phyloP scores from a whole-genome alignment of 495 filamentous ascomycete genomes.

The Friedmanniomyces simplex region DNA sequence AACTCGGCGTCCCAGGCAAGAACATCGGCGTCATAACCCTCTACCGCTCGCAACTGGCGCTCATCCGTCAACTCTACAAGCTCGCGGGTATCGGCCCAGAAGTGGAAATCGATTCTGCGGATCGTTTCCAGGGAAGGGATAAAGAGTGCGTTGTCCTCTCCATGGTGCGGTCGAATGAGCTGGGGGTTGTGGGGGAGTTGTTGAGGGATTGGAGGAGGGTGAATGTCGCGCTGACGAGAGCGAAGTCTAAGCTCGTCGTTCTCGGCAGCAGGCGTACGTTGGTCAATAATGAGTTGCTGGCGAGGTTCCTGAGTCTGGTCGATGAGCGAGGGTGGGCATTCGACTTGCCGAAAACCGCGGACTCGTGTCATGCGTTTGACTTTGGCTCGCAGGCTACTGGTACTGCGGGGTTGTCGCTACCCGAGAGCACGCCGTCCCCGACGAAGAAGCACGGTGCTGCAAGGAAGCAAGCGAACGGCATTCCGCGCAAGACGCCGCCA shows the following conservation, averaged over 20 bases:
- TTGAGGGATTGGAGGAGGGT: slow-evolving; percentile 86
- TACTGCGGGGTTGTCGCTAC: not conserved
- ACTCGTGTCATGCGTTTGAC: slow-evolving; percentile 10
- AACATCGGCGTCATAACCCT: slow-evolving; percentile 98
- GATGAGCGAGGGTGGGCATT: slow-evolving; percentile 64
- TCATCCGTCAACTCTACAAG: slow-evolving; percentile 36
- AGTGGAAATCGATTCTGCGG: slow-evolving; percentile 91
- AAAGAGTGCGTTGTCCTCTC: slow-evolving; percentile 82
- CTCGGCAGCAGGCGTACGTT: slow-evolving; percentile 72
- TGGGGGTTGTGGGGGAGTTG: slow-evolving; percentile 71
- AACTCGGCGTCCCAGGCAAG: slow-evolving; percentile 57
- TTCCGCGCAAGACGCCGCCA: not conserved
- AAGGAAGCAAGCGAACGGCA: not conserved
- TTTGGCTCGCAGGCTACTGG: slow-evolving; percentile 13
- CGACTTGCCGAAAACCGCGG: slow-evolving; percentile 50
- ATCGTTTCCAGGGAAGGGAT: slow-evolving; percentile 91
- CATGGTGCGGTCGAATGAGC: slow-evolving; percentile 77
- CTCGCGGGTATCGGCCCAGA: slow-evolving; percentile 26
- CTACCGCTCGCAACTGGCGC: slow-evolving; percentile 79
- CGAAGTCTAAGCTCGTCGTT: slow-evolving; percentile 79
- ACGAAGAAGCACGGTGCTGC: not conserved
- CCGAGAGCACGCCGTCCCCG: not conserved
- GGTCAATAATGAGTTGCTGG: slow-evolving; percentile 61
- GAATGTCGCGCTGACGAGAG: slow-evolving; percentile 90
- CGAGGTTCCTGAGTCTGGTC: slow-evolving; percentile 63